Evolutionary conservation across 768 basidiomycete genomes (phyloP).

Genomic region (Chiua virens): DNA sequence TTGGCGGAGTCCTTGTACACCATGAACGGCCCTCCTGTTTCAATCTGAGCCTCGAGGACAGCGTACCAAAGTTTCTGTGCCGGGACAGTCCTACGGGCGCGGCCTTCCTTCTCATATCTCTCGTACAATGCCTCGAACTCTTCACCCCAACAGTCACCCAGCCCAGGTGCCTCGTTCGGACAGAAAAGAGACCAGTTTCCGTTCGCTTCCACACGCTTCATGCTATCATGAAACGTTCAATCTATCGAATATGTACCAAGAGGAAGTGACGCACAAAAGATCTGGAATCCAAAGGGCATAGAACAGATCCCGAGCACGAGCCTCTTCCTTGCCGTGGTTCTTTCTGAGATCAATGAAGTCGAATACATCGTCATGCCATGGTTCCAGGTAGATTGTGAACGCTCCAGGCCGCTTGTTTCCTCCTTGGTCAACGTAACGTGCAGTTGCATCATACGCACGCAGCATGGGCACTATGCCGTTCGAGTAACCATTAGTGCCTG

Average conservation of each 20-base stretch:
- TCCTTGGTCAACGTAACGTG: conserved; percentile 98
- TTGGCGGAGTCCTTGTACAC: conserved; percentile 97
- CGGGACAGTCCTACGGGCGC: conserved; percentile 77
- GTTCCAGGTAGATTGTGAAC: conserved; percentile 97
- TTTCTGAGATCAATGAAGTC: conserved; percentile 97
- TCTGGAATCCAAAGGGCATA: conserved; percentile 98
- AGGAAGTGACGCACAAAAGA: conserved; percentile 68
- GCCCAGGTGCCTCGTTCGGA: conserved; percentile 90
- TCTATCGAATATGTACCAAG: neutral
- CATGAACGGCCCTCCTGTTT: conserved; percentile 99
- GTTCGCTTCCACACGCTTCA: conserved; percentile 93
- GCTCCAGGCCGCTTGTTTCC: conserved; percentile 99
- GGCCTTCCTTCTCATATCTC: conserved; percentile 88
- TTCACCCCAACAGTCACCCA: conserved; percentile 85
- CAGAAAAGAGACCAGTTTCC: conserved; percentile 96
- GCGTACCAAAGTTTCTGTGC: conserved; percentile 99
- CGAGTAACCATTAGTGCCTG: conserved; percentile 98
- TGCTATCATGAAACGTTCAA: conserved; percentile 46
- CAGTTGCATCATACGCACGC: conserved; percentile 95
- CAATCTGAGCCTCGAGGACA: conserved; percentile 93
- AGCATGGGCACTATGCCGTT: conserved; percentile 99
- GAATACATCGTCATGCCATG: conserved; percentile 97
- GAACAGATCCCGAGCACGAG: conserved; percentile 94
- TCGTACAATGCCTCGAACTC: conserved; percentile 88
- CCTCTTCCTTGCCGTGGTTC: conserved; percentile 99